These are phyloP conservation scores for Neolentinus lepideus DNA, from an alignment of 1,284 basidiomycete species.

Conservation along the genomic window DNA sequence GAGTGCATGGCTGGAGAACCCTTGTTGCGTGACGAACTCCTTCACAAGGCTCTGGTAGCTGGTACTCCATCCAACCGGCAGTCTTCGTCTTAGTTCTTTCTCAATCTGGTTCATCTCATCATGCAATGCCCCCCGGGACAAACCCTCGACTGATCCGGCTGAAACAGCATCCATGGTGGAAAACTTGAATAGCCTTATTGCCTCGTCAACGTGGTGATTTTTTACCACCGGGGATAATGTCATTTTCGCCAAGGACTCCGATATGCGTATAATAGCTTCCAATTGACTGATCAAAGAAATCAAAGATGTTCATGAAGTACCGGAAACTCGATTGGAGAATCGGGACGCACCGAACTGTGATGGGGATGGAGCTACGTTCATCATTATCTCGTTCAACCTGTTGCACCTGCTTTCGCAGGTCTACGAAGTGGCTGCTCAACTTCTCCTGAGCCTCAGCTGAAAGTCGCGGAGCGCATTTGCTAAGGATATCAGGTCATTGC, in stretches of 20 bases:
- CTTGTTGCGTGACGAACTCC: conserved; percentile 93
- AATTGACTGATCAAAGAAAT: conserved; percentile 64
- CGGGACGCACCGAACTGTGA: conserved; percentile 81
- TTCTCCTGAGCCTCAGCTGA: conserved; percentile 94
- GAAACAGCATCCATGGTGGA: conserved; percentile 99
- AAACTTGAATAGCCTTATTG: conserved; percentile 96
- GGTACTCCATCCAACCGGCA: conserved; percentile 97
- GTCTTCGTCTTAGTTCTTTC: conserved; percentile 78
- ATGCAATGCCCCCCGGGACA: conserved; percentile 88
- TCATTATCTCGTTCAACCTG: conserved; percentile 97
- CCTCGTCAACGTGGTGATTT: conserved; percentile 95
- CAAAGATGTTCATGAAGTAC: background rate
- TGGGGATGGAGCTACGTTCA: conserved; percentile 96
- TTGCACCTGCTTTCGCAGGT: conserved; percentile 90
- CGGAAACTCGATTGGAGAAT: background rate
- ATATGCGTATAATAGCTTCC: conserved; percentile 98
- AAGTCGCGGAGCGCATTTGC: conserved; percentile 93
- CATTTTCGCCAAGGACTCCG: conserved; percentile 94
- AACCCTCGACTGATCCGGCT: conserved; percentile 86
- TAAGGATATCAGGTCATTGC: conserved; percentile 20
- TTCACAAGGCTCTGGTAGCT: conserved; percentile 91
- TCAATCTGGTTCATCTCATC: conserved; percentile 94
- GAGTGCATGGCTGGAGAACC: conserved; percentile 86
- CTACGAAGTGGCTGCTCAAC: conserved; percentile 96
- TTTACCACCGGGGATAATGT: conserved; percentile 84